phyloP scores from a whole-genome alignment of 1,139 yeast genomes.

The Candida sojae region DNA sequence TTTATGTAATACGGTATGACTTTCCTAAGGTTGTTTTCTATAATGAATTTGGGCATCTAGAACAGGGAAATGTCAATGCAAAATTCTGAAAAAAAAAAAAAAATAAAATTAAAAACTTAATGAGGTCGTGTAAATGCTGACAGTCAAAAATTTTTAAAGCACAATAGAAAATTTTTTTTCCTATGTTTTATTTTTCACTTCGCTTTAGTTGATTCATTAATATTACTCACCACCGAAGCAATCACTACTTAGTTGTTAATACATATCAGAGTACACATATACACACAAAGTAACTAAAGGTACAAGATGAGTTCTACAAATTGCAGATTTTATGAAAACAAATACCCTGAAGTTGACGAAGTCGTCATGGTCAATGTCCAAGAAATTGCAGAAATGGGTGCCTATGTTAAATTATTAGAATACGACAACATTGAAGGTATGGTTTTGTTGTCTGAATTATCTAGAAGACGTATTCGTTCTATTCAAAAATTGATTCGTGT shows the following conservation, averaged over 20 bases:
- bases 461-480: constrained; percentile 98
- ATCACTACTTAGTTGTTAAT: background rate
- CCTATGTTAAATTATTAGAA: constrained; percentile 91
- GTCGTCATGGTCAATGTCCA: constrained; percentile 98
- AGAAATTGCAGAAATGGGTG: constrained; percentile 98
- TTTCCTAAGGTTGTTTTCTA: constrained; percentile 44
- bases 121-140: constrained; percentile 1
- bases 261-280: background rate
- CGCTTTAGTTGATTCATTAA: background rate
- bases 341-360: constrained; percentile 98
- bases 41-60: constrained; percentile 15
- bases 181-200: background rate
- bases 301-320: constrained; percentile 74
- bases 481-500: constrained; percentile 97
- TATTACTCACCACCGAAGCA: background rate
- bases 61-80: background rate
- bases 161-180: background rate
- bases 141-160: background rate
- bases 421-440: constrained; percentile 98
- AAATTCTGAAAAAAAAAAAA: background rate
- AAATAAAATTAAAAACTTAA: background rate
- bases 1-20: constrained; percentile 48
- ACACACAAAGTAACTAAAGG: background rate
- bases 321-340: constrained; percentile 97
- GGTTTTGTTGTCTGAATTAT: constrained; percentile 93